Evolutionary conservation across 179 eudicot species (phyloP).

Genomic region (Sideroxylon spinosum): DNA sequence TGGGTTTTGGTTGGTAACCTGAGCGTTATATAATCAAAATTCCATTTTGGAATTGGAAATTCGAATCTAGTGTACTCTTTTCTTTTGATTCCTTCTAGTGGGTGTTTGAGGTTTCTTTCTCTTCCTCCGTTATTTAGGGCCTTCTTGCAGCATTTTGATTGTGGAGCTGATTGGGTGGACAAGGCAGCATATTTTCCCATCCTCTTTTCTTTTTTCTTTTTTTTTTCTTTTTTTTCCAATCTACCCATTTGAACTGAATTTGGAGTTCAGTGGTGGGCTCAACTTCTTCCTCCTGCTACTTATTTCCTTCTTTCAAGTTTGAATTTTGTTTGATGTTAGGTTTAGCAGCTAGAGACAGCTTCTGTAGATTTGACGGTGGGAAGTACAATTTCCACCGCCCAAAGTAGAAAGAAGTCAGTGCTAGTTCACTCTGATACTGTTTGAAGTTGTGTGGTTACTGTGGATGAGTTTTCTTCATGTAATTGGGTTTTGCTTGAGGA

Average conservation of each 20-base stretch:
- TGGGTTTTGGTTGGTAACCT: constrained; percentile 37
- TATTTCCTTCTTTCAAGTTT: constrained; percentile 13
- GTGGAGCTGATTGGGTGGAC: constrained; percentile 37
- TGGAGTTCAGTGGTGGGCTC: background rate
- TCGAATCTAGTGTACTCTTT: constrained; percentile 27
- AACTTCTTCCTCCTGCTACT: constrained; percentile 5
- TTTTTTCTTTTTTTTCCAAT: background rate
- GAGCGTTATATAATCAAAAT: constrained; percentile 29
- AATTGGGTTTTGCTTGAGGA: constrained; percentile 62
- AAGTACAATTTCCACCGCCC: background rate
- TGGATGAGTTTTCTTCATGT: constrained; percentile 77
- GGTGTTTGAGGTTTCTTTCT: constrained; percentile 29
- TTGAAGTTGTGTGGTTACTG: constrained; percentile 15
- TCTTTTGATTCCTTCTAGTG: constrained; percentile 25
- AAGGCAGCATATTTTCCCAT: constrained; percentile 38
- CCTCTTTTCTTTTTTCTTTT: too few species aligned
- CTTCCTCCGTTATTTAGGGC: constrained; percentile 26
- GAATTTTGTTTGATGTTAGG: constrained; percentile 11
- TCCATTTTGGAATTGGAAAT: constrained; percentile 21
- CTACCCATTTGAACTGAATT: constrained; percentile 1
- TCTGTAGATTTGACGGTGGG: constrained; percentile 24
- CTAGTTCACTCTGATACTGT: constrained; percentile 20
- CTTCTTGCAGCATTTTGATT: constrained; percentile 11
- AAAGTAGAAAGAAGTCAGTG: background rate
- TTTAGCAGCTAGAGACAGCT: constrained; percentile 12